These are phyloP conservation scores for Neocatenulostroma microsporum DNA, from an alignment of 2,329 filamentous ascomycete species.

Conservation along the genomic window DNA sequence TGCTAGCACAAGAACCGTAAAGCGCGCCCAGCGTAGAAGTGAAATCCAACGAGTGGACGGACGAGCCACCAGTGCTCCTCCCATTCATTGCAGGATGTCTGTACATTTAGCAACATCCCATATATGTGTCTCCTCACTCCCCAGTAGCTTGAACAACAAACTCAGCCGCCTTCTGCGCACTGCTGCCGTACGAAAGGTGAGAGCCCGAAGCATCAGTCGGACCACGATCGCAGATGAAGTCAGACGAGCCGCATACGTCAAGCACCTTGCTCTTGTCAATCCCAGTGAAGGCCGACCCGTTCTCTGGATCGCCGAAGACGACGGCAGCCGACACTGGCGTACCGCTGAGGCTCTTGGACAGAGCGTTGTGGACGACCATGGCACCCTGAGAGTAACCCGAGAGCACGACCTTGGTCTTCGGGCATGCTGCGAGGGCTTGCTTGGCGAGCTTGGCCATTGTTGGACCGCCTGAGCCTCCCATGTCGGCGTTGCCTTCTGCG, in stretches of 20 bases:
- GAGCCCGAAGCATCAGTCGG: slow-evolving; percentile 1
- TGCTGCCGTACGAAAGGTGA: slow-evolving; percentile 2
- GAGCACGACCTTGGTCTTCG: slow-evolving; percentile 21
- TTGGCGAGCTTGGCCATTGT: slow-evolving; percentile 16
- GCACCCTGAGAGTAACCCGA: slow-evolving; percentile 23
- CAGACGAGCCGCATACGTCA: slow-evolving; percentile 1
- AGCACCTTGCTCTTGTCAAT: slow-evolving; percentile 7
- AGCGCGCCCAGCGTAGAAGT: no score
- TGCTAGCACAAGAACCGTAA: no score
- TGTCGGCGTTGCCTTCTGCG: slow-evolving; percentile 11
- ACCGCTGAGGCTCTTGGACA: slow-evolving; percentile 6
- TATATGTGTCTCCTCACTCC: no score
- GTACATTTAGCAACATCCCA: no score
- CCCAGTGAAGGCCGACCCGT: slow-evolving; percentile 15
- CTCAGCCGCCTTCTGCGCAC: slow-evolving; percentile 1
- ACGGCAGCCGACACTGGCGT: slow-evolving; percentile 15
- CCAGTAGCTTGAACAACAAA: neutral
- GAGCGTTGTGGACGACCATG: slow-evolving; percentile 17
- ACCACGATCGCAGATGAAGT: slow-evolving; percentile 5
- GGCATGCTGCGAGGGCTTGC: slow-evolving; percentile 17
- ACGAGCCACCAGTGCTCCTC: no score
- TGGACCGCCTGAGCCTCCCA: slow-evolving; percentile 15
- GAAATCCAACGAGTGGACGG: no score
- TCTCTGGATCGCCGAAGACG: slow-evolving; percentile 25
- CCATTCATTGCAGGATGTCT: neutral